Percentiles rank a stretch among this genome's conserved stretches.
Conservation (phyloP, 2,329 filamentous ascomycete genomes). For the Chaetomium strumarium region DNA sequence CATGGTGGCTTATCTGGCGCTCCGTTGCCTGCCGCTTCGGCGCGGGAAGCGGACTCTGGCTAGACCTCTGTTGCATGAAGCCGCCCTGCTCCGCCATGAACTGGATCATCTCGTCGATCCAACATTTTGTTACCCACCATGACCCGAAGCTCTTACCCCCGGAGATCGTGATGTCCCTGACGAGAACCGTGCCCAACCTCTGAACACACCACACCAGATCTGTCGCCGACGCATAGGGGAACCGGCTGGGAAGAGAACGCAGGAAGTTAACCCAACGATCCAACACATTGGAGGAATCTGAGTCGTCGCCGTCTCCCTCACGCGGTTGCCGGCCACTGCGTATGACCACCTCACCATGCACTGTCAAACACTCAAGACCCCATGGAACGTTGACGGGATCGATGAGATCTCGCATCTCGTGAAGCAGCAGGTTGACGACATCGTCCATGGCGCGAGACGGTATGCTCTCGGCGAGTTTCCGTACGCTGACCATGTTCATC, state of each 20-base stretch:
- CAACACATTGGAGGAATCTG: slow-evolving; percentile 58
- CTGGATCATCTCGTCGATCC: slow-evolving; percentile 88
- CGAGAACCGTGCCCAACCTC: slow-evolving; percentile 66
- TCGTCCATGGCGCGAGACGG: slow-evolving; percentile 61
- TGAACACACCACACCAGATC: slow-evolving; percentile 74
- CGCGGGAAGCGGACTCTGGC: slow-evolving; percentile 28
- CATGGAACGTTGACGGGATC: slow-evolving; percentile 61
- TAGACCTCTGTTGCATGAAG: slow-evolving; percentile 61
- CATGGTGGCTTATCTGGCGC: slow-evolving; percentile 33
- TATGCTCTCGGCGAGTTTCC: slow-evolving; percentile 58
- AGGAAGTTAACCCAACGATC: slow-evolving; percentile 75
- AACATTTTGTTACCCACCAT: slow-evolving; percentile 94
- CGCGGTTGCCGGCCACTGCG: slow-evolving; percentile 41
- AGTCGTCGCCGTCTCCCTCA: slow-evolving; percentile 33
- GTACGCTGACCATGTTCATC: slow-evolving; percentile 59
- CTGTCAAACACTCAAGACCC: slow-evolving; percentile 56
- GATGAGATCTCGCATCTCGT: slow-evolving; percentile 64
- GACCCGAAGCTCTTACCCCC: slow-evolving; percentile 78
- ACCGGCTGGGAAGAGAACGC: slow-evolving; percentile 60
- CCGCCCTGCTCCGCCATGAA: slow-evolving; percentile 88
- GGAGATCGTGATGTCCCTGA: slow-evolving; percentile 74
- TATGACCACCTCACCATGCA: slow-evolving; percentile 52
- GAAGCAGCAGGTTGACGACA: slow-evolving; percentile 55
- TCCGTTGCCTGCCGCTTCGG: slow-evolving; percentile 32
- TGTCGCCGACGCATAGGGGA: slow-evolving; percentile 66